phyloP scores from a whole-genome alignment of 2,329 filamentous ascomycete species.

The Davidsoniella eucalypti region DNA sequence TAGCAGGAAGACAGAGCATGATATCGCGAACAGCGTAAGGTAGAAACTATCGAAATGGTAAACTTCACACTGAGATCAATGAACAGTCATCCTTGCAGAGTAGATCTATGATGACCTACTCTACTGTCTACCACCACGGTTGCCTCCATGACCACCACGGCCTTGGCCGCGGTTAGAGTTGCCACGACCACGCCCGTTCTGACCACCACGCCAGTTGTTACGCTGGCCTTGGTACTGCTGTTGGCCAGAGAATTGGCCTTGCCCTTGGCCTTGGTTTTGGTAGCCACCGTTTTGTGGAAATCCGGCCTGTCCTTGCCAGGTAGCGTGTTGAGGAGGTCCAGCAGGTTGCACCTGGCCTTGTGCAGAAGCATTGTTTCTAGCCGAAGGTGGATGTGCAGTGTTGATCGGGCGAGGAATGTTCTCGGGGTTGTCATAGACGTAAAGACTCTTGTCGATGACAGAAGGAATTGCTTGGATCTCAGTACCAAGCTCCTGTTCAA shows the following conservation, averaged over 20 bases:
- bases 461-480: conserved; percentile 94
- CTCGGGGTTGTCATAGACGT: conserved; percentile 94
- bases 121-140: conserved; percentile 10
- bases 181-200: conserved; percentile 11
- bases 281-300: not conserved
- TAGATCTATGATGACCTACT: not conserved
- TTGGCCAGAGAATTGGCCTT: not conserved
- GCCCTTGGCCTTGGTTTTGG: conserved; percentile 1
- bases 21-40: not conserved
- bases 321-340: conserved; percentile 8
- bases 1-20: not conserved
- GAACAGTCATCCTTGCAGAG: not conserved
- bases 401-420: conserved; percentile 72
- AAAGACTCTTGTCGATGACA: conserved; percentile 91
- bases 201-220: conserved; percentile 7
- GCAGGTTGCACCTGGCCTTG: conserved; percentile 6
- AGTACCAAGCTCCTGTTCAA: conserved; percentile 90
- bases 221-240: conserved; percentile 1
- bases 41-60: not conserved
- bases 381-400: conserved; percentile 19
- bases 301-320: conserved; percentile 11
- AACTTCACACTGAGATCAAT: not conserved
- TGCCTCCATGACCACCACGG: conserved; percentile 16
- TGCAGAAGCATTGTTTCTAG: conserved; percentile 8
- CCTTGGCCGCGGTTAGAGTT: conserved; percentile 18